A percentile compares a stretch with the other conserved stretches of the same genome.
These are phyloP conservation scores for Podaxis sp. DNA, from an alignment of 768 basidiomycete species.

Conservation along the genomic window DNA sequence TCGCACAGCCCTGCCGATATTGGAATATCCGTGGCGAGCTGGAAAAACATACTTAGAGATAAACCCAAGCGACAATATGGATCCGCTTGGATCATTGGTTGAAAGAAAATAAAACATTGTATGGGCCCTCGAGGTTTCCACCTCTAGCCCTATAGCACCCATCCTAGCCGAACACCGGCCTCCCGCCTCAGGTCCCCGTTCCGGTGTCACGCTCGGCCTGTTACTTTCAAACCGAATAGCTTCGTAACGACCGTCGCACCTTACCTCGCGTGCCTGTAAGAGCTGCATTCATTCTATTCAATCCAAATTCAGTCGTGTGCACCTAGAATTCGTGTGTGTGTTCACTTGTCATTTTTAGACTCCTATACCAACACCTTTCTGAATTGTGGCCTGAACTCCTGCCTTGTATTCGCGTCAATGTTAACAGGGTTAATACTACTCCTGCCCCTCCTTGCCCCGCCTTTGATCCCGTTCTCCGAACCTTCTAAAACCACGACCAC, in stretches of 20 bases:
- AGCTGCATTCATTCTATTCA: not conserved
- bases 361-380: not conserved
- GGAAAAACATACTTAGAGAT: not conserved
- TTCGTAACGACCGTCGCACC: not conserved
- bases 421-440: not conserved
- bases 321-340: not conserved
- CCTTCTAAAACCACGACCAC: not conserved
- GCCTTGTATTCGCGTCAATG: not conserved
- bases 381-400: not conserved
- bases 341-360: not conserved
- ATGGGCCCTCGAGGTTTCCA: not conserved
- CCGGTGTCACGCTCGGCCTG: not conserved
- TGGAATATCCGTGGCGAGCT: not conserved
- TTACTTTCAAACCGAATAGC: not conserved
- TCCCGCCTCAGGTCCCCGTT: not conserved
- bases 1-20: not conserved
- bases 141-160: not conserved
- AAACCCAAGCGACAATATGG: not conserved
- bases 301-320: not conserved
- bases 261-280: slow-evolving; percentile 3
- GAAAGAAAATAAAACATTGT: not conserved
- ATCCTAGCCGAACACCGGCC: not conserved
- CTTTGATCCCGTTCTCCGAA: not conserved
- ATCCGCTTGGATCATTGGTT: not conserved
- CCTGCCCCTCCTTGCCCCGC: not conserved